A percentile compares a stretch with the other conserved stretches of the same genome.
Evolutionary conservation across 768 basidiomycete species (phyloP).

Genomic region (Rhizopogon vesiculosus): DNA sequence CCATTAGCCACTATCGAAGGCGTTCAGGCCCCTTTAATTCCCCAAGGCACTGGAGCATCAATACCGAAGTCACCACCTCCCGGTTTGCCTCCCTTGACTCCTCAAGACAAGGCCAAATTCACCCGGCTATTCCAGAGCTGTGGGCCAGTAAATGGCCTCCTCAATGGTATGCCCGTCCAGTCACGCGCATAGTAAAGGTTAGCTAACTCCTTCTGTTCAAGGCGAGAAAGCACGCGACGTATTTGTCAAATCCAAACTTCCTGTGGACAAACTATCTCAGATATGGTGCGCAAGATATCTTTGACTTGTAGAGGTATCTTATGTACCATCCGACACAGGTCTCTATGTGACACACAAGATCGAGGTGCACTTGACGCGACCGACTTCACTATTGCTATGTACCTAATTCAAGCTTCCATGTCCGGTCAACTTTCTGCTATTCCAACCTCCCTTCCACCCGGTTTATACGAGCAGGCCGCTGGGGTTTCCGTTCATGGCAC

Average conservation of each 20-base stretch:
- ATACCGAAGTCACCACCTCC: conserved; percentile 58
- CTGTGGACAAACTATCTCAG: conserved; percentile 81
- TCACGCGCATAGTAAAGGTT: not conserved
- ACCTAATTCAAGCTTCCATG: conserved; percentile 93
- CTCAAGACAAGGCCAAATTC: conserved; percentile 85
- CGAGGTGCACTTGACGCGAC: conserved; percentile 83
- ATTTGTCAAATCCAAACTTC: conserved; percentile 87
- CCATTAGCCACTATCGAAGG: conserved; percentile 81
- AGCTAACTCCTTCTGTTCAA: conserved; percentile 18
- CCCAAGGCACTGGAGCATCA: conserved; percentile 53
- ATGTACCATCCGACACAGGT: conserved; percentile 45
- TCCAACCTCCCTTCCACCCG: conserved; percentile 73
- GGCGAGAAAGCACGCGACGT: conserved; percentile 87
- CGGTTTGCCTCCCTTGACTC: conserved; percentile 61
- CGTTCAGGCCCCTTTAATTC: conserved; percentile 41
- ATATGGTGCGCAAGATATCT: conserved; percentile 66
- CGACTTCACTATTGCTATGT: conserved; percentile 96
- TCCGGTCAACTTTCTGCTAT: conserved; percentile 66
- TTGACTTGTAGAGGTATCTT: not conserved
- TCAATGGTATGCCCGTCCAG: conserved; percentile 55
- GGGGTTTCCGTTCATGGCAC: conserved; percentile 48
- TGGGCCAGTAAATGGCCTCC: conserved; percentile 69
- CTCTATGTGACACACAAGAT: conserved; percentile 90
- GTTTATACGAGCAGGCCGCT: conserved; percentile 79
- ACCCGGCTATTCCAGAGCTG: conserved; percentile 68